These are phyloP conservation scores for Cryphonectria naterciae DNA, from an alignment of 2,329 filamentous ascomycete genomes.

Conservation along the genomic window DNA sequence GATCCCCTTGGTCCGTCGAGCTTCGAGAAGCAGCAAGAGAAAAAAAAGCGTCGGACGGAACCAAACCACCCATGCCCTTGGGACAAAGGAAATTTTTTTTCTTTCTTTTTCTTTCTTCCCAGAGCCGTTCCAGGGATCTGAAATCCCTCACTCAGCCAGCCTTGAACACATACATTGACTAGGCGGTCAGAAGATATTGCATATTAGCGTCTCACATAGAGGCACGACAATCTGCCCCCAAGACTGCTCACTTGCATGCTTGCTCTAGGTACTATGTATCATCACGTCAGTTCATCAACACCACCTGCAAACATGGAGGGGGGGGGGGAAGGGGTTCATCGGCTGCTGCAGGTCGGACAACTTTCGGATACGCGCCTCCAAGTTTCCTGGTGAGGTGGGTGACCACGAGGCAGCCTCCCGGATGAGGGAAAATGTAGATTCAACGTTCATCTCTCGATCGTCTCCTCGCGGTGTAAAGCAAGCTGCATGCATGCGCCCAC, in stretches of 20 bases:
- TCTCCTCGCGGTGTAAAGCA: neutral
- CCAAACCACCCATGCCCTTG: neutral
- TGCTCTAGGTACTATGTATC: neutral
- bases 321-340: neutral
- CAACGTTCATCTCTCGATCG: neutral
- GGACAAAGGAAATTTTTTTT: neutral
- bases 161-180: neutral
- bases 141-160: neutral
- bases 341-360: neutral
- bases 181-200: neutral
- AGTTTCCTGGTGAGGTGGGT: neutral
- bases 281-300: neutral
- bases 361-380: neutral
- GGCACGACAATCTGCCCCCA: neutral
- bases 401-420: neutral
- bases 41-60: neutral
- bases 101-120: neutral
- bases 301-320: neutral
- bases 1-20: neutral
- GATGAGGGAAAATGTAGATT: neutral
- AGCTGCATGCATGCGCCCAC: neutral
- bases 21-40: neutral
- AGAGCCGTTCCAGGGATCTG: conserved; percentile 1
- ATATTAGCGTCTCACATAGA: neutral
- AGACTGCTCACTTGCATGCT: neutral